Conservation (phyloP, 176 grass and related monocot species). For the Raddia distichophylla region DNA sequence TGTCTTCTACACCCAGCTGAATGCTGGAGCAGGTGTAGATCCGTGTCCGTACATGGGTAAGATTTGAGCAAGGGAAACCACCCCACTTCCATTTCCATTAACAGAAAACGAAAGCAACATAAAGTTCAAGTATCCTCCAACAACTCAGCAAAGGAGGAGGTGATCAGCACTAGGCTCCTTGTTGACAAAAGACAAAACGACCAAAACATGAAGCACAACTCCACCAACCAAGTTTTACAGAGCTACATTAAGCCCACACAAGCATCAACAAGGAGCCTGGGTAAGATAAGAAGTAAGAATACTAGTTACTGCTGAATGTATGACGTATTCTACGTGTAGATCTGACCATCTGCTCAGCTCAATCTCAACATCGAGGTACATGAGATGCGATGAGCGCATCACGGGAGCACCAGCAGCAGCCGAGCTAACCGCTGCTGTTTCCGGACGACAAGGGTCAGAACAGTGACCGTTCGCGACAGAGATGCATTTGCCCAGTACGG, state of each 20-base stretch:
- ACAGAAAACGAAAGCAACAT: too few relatives aligned
- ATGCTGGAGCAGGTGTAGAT: neutral
- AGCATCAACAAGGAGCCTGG: too few relatives aligned
- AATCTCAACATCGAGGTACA: neutral
- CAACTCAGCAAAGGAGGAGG: too few relatives aligned
- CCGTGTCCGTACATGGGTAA: neutral
- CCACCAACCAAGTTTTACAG: too few relatives aligned
- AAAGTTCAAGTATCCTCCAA: too few relatives aligned
- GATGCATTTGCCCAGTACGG: neutral
- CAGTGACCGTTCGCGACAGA: neutral
- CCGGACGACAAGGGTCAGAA: neutral
- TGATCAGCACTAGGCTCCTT: too few relatives aligned
- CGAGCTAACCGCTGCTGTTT: neutral
- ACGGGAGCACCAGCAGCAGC: neutral
- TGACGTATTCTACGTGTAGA: neutral
- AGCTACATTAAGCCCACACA: too few relatives aligned
- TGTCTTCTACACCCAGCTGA: conserved; percentile 2
- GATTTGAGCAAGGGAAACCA: too few relatives aligned
- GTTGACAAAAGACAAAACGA: too few relatives aligned
- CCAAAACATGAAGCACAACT: too few relatives aligned
- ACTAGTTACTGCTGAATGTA: neutral
- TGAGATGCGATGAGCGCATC: too few relatives aligned
- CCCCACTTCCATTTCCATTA: too few relatives aligned
- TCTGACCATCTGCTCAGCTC: neutral
- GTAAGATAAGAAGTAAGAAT: neutral